Evolutionary conservation across 2,329 filamentous ascomycete genomes (phyloP).

Genomic region (Paecilomyces dactylethromorphus): DNA sequence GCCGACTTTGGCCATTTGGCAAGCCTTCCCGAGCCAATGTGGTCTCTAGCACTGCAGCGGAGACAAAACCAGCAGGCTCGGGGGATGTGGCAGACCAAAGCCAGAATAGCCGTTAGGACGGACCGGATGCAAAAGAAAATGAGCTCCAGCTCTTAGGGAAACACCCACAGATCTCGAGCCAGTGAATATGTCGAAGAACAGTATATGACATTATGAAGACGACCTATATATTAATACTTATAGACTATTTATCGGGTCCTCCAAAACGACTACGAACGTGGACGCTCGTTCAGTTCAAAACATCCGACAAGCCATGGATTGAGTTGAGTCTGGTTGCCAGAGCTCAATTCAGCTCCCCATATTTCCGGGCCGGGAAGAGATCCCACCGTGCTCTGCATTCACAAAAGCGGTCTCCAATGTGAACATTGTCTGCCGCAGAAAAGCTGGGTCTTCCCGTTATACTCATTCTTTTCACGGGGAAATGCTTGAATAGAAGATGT

Average conservation of each 20-base stretch:
- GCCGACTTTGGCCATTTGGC: constrained; percentile 5
- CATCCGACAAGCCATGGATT: no score
- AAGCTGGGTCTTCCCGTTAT: neutral
- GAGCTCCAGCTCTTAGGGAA: neutral
- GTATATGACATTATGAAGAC: neutral
- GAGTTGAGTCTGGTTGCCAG: neutral
- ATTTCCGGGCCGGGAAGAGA: neutral
- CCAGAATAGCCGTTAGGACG: neutral
- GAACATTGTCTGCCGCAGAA: neutral
- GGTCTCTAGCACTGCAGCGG: neutral
- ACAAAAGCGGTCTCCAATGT: neutral
- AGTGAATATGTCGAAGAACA: neutral
- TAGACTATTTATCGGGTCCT: neutral
- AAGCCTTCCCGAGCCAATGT: neutral
- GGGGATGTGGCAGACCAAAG: neutral
- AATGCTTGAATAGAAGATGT: neutral
- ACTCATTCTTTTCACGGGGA: neutral
- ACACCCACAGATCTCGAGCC: neutral
- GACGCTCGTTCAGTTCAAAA: no score
- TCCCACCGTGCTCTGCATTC: neutral
- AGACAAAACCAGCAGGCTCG: neutral
- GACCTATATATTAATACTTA: neutral
- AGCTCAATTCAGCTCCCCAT: neutral
- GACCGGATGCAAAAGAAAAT: neutral
- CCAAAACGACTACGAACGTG: no score